Percentiles rank a stretch among this genome's conserved stretches.
Conservation (phyloP, 2,329 filamentous ascomycete species). For the Aspergillus transmontanensis region DNA sequence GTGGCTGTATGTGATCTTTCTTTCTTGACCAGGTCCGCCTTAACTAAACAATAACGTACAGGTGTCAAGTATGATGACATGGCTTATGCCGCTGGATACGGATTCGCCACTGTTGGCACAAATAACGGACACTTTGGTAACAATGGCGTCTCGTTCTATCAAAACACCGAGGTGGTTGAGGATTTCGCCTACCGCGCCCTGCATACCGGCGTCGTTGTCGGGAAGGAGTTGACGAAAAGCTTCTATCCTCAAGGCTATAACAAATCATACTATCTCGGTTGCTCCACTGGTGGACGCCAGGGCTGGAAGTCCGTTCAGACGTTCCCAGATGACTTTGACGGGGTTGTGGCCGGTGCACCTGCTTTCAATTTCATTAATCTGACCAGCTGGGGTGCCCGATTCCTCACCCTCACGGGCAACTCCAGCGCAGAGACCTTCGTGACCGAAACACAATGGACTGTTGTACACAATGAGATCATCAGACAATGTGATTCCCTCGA, state of each 20-base stretch:
- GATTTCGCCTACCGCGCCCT: background rate
- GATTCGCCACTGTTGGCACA: background rate
- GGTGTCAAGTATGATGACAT: background rate
- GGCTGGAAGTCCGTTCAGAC: background rate
- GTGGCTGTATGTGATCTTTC: background rate
- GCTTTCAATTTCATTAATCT: background rate
- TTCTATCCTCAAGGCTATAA: background rate
- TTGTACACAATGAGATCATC: background rate
- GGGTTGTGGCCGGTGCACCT: background rate
- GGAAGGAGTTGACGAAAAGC: background rate
- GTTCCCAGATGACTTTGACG: background rate
- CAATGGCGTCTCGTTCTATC: background rate
- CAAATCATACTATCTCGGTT: background rate
- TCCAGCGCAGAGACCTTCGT: background rate
- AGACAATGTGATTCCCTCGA: background rate
- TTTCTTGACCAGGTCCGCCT: accelerated
- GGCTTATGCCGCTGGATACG: background rate
- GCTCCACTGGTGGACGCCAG: background rate
- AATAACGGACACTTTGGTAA: background rate
- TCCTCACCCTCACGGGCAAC: background rate
- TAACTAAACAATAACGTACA: background rate
- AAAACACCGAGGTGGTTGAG: background rate
- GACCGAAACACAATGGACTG: background rate
- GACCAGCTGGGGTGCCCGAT: background rate
- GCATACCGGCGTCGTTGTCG: background rate